phyloP scores from a whole-genome alignment of 2,329 filamentous ascomycete species.

The Trichoderma asperellum region DNA sequence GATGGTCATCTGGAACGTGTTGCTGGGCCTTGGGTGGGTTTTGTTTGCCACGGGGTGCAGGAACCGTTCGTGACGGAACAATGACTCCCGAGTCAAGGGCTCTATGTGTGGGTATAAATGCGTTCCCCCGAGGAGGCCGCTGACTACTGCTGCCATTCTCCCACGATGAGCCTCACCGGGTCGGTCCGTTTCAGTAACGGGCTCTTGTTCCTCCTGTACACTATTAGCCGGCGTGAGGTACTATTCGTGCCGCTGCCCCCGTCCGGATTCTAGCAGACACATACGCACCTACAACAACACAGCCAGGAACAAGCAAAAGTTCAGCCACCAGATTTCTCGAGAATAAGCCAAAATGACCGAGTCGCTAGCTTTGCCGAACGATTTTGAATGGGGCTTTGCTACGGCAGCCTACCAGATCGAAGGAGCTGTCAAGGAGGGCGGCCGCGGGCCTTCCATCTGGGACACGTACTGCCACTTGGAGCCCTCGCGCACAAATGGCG shows the following conservation, averaged over 20 bases:
- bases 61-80: constrained; percentile 12
- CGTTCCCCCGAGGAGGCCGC: not conserved
- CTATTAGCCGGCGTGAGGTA: constrained; percentile 26
- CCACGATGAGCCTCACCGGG: constrained; percentile 20
- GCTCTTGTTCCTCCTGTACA: constrained; percentile 8
- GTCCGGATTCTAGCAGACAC: constrained; percentile 1
- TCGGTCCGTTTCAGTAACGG: constrained; percentile 26
- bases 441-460: constrained; percentile 50
- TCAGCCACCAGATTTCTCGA: not conserved
- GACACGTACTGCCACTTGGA: constrained; percentile 48
- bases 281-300: constrained; percentile 15
- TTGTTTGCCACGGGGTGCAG: not conserved
- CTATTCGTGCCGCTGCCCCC: constrained; percentile 3
- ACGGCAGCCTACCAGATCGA: constrained; percentile 52
- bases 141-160: not conserved
- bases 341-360: constrained; percentile 28
- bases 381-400: constrained; percentile 49
- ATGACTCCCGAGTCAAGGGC: constrained; percentile 4
- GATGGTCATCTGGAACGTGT: not conserved
- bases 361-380: constrained; percentile 36
- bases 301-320: not conserved
- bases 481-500: constrained; percentile 46
- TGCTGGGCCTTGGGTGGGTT: not conserved
- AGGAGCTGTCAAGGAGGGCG: constrained; percentile 47
- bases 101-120: constrained; percentile 19